These are phyloP conservation scores for Hibiscus mutabilis DNA, from an alignment of 345 rosid species.

Conservation along the genomic window DNA sequence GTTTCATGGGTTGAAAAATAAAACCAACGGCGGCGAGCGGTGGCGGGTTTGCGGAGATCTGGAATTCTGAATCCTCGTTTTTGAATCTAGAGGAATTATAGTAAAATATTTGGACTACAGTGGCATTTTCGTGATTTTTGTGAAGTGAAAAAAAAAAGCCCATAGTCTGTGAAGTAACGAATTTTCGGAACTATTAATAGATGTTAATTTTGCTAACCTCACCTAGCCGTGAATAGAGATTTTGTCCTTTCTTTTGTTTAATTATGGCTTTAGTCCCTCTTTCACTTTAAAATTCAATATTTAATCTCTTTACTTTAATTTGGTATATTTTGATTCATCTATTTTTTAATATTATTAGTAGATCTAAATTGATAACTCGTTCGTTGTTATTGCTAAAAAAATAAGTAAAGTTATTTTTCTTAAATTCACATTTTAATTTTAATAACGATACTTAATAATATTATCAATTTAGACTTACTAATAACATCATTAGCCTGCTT, in stretches of 20 bases:
- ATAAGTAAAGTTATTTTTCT: no score
- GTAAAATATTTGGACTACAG: neutral
- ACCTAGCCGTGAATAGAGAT: neutral
- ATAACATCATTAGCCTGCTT: no score
- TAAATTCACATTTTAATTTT: no score
- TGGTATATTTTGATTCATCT: no score
- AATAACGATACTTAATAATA: no score
- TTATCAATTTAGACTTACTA: no score
- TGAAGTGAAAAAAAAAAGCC: neutral
- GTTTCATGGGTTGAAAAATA: conserved; percentile 36
- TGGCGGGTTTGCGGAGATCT: neutral
- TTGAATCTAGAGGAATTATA: neutral
- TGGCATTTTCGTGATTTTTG: conserved; percentile 7
- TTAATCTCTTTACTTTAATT: no score
- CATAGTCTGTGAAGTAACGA: neutral
- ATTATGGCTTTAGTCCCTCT: no score
- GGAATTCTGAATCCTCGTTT: neutral
- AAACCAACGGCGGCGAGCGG: conserved; percentile 2
- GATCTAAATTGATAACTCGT: no score
- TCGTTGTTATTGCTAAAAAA: no score
- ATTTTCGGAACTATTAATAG: neutral
- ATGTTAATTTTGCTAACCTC: neutral
- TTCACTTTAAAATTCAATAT: no score
- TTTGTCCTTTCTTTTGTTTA: neutral
- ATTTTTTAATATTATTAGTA: neutral